Evolutionary conservation across 2,329 filamentous ascomycete species (phyloP).

Genomic region (Chaetomiaceae sp.): DNA sequence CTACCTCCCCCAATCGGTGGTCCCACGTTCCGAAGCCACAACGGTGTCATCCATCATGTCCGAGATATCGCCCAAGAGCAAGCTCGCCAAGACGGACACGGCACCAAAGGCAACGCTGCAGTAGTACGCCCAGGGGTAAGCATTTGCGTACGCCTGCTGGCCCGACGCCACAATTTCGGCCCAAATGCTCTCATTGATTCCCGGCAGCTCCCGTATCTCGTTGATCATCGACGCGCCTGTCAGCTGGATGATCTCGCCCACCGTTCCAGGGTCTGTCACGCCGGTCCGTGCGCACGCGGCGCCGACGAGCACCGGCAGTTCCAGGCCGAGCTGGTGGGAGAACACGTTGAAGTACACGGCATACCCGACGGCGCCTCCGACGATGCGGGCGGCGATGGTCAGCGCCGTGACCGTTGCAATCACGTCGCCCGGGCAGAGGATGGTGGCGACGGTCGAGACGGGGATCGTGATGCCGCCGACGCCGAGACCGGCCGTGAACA

Average conservation of each 20-base stretch:
- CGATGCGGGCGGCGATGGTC: slow-evolving; percentile 62
- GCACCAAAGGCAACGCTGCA: slow-evolving; percentile 56
- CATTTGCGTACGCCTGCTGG: slow-evolving; percentile 49
- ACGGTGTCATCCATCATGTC: slow-evolving; percentile 54
- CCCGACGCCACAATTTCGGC: slow-evolving; percentile 49
- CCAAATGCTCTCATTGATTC: slow-evolving; percentile 43
- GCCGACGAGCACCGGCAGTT: slow-evolving; percentile 43
- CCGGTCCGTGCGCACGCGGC: slow-evolving; percentile 43
- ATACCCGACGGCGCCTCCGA: slow-evolving; percentile 61
- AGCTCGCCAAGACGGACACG: slow-evolving; percentile 49
- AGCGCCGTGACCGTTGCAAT: slow-evolving; percentile 64
- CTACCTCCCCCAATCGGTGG: neutral
- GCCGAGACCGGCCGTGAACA: slow-evolving; percentile 57
- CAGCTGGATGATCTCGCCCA: slow-evolving; percentile 45
- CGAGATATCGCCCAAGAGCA: slow-evolving; percentile 53
- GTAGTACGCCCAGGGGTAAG: slow-evolving; percentile 57
- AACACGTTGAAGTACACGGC: slow-evolving; percentile 54
- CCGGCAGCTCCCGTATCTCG: slow-evolving; percentile 48
- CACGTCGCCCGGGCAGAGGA: slow-evolving; percentile 63
- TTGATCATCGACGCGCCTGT: slow-evolving; percentile 47
- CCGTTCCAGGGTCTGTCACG: slow-evolving; percentile 41
- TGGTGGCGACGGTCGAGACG: slow-evolving; percentile 60
- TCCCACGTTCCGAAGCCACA: slow-evolving; percentile 31
- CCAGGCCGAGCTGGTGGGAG: slow-evolving; percentile 38
- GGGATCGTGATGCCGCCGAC: slow-evolving; percentile 64